phyloP scores from a whole-genome alignment of 2,329 filamentous ascomycete genomes.

The Clarireedia paspali region DNA sequence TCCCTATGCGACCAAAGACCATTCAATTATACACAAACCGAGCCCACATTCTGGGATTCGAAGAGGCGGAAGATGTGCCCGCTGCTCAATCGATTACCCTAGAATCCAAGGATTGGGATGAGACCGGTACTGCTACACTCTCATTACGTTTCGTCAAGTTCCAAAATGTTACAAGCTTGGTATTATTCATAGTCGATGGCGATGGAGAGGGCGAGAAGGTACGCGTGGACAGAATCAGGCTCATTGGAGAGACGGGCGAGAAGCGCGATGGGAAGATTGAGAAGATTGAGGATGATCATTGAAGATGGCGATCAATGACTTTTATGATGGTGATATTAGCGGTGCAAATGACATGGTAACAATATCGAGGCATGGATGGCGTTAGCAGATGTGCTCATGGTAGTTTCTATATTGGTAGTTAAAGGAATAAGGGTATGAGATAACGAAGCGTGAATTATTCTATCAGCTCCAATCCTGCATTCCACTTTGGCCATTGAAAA shows the following conservation, averaged over 20 bases:
- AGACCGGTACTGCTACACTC: constrained; percentile 64
- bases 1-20: constrained; percentile 71
- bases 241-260: constrained; percentile 85
- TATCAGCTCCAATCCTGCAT: neutral
- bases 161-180: constrained; percentile 81
- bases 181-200: constrained; percentile 83
- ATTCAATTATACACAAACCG: constrained; percentile 84
- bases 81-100: constrained; percentile 76
- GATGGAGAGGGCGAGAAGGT: constrained; percentile 79
- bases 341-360: constrained; percentile 5
- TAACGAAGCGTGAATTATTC: neutral
- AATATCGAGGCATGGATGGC: constrained; percentile 16
- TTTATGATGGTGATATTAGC: constrained; percentile 5
- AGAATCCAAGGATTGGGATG: constrained; percentile 71
- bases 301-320: constrained; percentile 33
- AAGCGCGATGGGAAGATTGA: constrained; percentile 91
- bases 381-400: constrained; percentile 14
- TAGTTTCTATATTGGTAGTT: neutral
- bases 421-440: neutral
- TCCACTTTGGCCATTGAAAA: neutral
- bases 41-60: constrained; percentile 85
- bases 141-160: constrained; percentile 90
- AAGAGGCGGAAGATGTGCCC: constrained; percentile 82
- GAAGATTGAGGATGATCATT: constrained; percentile 76
- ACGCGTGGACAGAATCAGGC: constrained; percentile 66